phyloP scores from a whole-genome alignment of 2,329 filamentous ascomycete genomes.

The Colletotrichum paranaense region DNA sequence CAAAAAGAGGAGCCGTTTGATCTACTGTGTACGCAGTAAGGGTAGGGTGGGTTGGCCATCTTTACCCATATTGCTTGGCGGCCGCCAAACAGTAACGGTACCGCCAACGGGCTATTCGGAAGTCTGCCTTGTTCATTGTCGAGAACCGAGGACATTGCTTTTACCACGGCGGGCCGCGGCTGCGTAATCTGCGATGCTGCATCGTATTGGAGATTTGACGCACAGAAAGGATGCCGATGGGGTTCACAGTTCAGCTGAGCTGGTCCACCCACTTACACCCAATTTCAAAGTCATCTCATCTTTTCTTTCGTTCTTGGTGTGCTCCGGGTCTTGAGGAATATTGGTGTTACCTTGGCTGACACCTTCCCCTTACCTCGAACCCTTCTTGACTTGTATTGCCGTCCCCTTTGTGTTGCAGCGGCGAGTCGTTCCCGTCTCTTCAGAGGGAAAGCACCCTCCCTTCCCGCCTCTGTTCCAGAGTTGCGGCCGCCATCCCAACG shows the following conservation, averaged over 20 bases:
- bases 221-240: background rate
- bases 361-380: slow-evolving; percentile 14
- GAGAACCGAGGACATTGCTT: background rate
- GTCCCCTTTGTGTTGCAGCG: slow-evolving; percentile 20
- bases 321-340: background rate
- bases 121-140: background rate
- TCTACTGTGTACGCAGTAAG: background rate
- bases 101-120: background rate
- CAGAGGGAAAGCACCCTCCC: background rate
- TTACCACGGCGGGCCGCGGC: background rate
- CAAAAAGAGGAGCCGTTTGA: background rate
- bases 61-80: background rate
- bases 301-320: slow-evolving; percentile 1
- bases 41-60: background rate
- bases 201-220: slow-evolving; percentile 24
- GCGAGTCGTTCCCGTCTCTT: slow-evolving; percentile 3
- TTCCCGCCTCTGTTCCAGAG: background rate
- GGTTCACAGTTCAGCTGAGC: background rate
- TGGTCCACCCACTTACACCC: background rate
- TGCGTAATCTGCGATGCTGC: slow-evolving; percentile 8
- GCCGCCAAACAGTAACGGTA: background rate
- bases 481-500: background rate
- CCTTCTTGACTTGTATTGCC: slow-evolving; percentile 25
- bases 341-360: slow-evolving; percentile 29
- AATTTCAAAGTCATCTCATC: slow-evolving; percentile 21